Percentiles rank a stretch among this genome's conserved stretches.
These are phyloP conservation scores for Prunus dulcis DNA, from an alignment of 306 rosid genomes.

Conservation along the genomic window DNA sequence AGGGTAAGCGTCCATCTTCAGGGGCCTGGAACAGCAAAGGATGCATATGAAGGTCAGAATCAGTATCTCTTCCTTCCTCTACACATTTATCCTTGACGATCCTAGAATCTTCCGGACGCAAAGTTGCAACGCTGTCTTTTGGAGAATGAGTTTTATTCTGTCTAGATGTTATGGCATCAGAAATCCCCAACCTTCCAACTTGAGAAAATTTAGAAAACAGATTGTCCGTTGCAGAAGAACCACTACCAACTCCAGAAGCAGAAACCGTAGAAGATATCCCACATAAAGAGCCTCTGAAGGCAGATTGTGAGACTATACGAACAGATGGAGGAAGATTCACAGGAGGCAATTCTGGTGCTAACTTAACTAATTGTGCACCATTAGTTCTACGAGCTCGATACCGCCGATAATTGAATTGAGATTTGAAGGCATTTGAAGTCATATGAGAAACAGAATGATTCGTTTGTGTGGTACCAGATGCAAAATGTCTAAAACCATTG, in stretches of 20 bases:
- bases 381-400: constrained; percentile 53
- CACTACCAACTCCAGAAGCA: constrained; percentile 41
- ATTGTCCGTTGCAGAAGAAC: constrained; percentile 37
- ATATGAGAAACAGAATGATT: constrained; percentile 36
- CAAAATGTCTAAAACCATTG: constrained; percentile 35
- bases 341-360: constrained; percentile 90
- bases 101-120: constrained; percentile 38
- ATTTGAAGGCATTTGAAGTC: constrained; percentile 26
- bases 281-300: constrained; percentile 50
- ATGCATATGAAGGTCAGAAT: constrained; percentile 83
- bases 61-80: constrained; percentile 45
- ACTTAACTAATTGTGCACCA: constrained; percentile 57
- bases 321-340: constrained; percentile 94
- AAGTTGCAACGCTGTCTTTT: constrained; percentile 30
- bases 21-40: constrained; percentile 83
- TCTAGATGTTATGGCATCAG: constrained; percentile 27
- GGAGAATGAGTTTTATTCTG: constrained; percentile 13
- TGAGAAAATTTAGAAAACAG: constrained; percentile 39
- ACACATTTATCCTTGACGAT: constrained; percentile 36
- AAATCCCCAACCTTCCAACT: constrained; percentile 30
- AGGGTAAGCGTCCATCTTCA: constrained; percentile 54
- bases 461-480: constrained; percentile 30
- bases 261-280: constrained; percentile 44
- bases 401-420: constrained; percentile 47
- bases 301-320: constrained; percentile 78